A percentile compares a stretch with the other conserved stretches of the same genome.
Evolutionary conservation across 78 protist genomes (phyloP).

Genomic region (Planoprotostelium fungivorum): DNA sequence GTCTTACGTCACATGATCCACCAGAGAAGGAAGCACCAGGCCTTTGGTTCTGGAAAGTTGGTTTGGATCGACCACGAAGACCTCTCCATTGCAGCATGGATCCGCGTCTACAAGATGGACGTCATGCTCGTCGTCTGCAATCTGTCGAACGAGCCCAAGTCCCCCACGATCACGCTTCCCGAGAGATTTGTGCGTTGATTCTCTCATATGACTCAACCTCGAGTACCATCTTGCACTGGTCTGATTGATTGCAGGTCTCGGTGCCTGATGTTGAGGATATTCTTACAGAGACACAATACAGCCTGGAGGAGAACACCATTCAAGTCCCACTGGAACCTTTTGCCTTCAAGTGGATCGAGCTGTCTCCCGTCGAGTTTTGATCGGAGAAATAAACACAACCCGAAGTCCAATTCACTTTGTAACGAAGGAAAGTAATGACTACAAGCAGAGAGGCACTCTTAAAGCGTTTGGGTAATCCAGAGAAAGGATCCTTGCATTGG

Average conservation of each 20-base stretch:
- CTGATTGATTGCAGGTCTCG: neutral
- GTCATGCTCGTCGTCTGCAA: conserved; percentile 54
- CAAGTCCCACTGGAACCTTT: neutral
- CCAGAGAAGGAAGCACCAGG: conserved; percentile 38
- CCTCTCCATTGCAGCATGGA: conserved; percentile 15
- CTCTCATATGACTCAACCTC: too few relatives aligned
- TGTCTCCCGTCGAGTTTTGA: neutral
- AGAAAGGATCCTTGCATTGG: neutral
- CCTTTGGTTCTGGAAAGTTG: conserved; percentile 64
- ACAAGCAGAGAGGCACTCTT: neutral
- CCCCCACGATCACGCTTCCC: neutral
- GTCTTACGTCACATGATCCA: conserved; percentile 45
- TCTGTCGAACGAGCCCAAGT: conserved; percentile 15
- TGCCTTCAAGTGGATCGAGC: neutral
- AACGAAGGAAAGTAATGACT: too few relatives aligned
- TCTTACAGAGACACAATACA: neutral
- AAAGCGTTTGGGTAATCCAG: neutral
- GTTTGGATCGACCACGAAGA: conserved; percentile 28
- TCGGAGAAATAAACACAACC: too few relatives aligned
- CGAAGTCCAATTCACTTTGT: too few relatives aligned
- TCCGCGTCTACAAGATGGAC: conserved; percentile 42
- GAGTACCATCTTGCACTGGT: neutral
- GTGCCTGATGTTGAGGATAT: neutral
- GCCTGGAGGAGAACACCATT: neutral
- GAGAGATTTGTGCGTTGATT: neutral